Evolutionary conservation across 2,329 filamentous ascomycete species (phyloP).

Genomic region (Biscogniauxia mediterranea): DNA sequence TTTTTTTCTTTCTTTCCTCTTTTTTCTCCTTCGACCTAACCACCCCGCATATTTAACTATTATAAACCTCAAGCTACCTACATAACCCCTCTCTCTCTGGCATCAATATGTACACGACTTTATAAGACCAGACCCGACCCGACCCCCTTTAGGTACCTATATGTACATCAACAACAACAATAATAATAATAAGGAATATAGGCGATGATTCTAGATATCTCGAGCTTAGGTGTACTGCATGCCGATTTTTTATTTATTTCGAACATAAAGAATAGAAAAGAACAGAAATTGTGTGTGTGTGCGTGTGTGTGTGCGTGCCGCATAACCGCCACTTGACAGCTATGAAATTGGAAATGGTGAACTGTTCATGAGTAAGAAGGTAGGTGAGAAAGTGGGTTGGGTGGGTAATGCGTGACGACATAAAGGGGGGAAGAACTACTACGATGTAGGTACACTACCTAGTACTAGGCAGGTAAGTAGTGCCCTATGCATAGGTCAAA

Average conservation of each 20-base stretch:
- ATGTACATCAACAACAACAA: not conserved
- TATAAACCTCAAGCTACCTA: too few relatives aligned
- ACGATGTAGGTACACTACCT: too few relatives aligned
- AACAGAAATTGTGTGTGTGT: not conserved
- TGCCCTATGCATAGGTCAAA: not conserved
- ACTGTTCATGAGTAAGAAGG: not conserved
- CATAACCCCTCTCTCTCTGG: too few relatives aligned
- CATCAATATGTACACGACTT: not conserved
- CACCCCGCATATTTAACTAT: too few relatives aligned
- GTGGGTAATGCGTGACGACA: conserved; percentile 1
- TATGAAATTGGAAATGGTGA: not conserved
- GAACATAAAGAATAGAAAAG: not conserved
- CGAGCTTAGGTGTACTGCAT: not conserved
- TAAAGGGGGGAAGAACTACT: not conserved
- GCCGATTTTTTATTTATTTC: not conserved
- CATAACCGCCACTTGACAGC: not conserved
- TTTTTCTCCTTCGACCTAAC: too few relatives aligned
- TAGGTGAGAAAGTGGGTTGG: conserved; percentile 3
- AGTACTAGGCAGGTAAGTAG: too few relatives aligned
- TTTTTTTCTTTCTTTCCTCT: too few relatives aligned
- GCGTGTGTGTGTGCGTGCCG: not conserved
- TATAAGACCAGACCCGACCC: not conserved
- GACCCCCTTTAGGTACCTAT: too few relatives aligned
- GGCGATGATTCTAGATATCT: too few relatives aligned
- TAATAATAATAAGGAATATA: not conserved